Percentiles rank a stretch among this genome's conserved stretches.
Conservation (phyloP, 129 eudicot genomes). For the Logfia minima region DNA sequence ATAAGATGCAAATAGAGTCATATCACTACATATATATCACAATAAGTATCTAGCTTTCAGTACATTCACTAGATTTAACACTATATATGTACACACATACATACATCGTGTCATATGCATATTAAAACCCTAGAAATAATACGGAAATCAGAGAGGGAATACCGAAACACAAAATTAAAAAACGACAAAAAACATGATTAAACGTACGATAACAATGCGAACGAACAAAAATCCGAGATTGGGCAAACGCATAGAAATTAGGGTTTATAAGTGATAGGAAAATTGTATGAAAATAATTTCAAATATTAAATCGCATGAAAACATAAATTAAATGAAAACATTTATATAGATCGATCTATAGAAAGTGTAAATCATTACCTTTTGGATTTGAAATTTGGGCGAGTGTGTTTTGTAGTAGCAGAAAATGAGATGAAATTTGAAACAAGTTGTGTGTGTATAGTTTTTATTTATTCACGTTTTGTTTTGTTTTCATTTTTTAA, state of each 20-base stretch:
- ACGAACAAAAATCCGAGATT: slow-evolving; percentile 7
- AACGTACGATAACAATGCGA: not conserved
- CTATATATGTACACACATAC: not conserved
- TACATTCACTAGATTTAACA: slow-evolving; percentile 11
- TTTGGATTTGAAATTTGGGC: slow-evolving; percentile 19
- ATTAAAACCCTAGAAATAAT: slow-evolving; percentile 29
- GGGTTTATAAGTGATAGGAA: slow-evolving; percentile 23
- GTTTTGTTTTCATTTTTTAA: slow-evolving; percentile 14
- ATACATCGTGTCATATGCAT: not conserved
- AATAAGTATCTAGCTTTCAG: not conserved
- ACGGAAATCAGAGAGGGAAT: slow-evolving; percentile 19
- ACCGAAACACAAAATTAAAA: not conserved
- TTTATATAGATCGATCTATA: slow-evolving; percentile 18
- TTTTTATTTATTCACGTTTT: slow-evolving; percentile 29
- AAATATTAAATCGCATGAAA: not conserved
- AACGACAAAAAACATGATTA: not conserved
- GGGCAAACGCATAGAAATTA: not conserved
- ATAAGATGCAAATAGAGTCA: not conserved
- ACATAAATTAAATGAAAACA: not conserved
- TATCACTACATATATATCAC: not conserved
- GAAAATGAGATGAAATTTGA: slow-evolving; percentile 20
- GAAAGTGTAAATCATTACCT: slow-evolving; percentile 21
- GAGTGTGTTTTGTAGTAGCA: slow-evolving; percentile 23
- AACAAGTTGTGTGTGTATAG: not conserved
- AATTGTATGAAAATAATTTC: not conserved